Percentiles rank a stretch among this genome's conserved stretches.
Conservation (phyloP, 345 rosid genomes). For the Arabidopsis suecica region DNA sequence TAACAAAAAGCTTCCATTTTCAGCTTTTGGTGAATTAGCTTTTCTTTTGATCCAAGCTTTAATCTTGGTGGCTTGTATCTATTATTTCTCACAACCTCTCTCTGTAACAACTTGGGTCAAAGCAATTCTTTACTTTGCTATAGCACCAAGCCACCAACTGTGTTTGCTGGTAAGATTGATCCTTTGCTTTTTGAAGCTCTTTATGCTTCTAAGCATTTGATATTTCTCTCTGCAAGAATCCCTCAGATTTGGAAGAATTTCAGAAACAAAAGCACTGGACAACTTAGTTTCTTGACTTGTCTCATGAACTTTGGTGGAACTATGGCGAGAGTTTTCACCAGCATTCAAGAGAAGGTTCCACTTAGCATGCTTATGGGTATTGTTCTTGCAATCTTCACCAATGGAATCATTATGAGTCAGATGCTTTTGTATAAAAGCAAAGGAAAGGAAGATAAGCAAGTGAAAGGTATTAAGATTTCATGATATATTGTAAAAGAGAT, state of each 20-base stretch:
- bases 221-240: slow-evolving; percentile 77
- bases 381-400: slow-evolving; percentile 52
- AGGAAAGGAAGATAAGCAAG: slow-evolving; percentile 54
- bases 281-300: slow-evolving; percentile 87
- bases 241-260: slow-evolving; percentile 92
- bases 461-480: slow-evolving; percentile 34
- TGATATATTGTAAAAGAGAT: slow-evolving; percentile 12
- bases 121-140: slow-evolving; percentile 58
- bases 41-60: slow-evolving; percentile 85
- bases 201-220: slow-evolving; percentile 84
- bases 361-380: slow-evolving; percentile 65
- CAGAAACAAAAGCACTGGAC: slow-evolving; percentile 81
- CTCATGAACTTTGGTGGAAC: slow-evolving; percentile 75
- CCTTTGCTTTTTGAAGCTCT: slow-evolving; percentile 86
- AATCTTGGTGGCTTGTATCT: slow-evolving; percentile 66
- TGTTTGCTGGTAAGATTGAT: slow-evolving; percentile 71
- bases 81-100: slow-evolving; percentile 64
- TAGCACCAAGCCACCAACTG: slow-evolving; percentile 85
- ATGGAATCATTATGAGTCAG: slow-evolving; percentile 73
- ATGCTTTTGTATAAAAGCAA: slow-evolving; percentile 56
- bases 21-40: slow-evolving; percentile 84
- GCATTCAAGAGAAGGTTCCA: slow-evolving; percentile 83
- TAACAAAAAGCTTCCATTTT: slow-evolving; percentile 83
- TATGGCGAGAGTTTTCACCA: slow-evolving; percentile 82
- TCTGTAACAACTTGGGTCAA: slow-evolving; percentile 56